Percentiles rank a stretch among this genome's conserved stretches.
Evolutionary conservation across 225 moss, liverwort and hornwort genomes (phyloP).

Genomic region (Lunularia cruciata): DNA sequence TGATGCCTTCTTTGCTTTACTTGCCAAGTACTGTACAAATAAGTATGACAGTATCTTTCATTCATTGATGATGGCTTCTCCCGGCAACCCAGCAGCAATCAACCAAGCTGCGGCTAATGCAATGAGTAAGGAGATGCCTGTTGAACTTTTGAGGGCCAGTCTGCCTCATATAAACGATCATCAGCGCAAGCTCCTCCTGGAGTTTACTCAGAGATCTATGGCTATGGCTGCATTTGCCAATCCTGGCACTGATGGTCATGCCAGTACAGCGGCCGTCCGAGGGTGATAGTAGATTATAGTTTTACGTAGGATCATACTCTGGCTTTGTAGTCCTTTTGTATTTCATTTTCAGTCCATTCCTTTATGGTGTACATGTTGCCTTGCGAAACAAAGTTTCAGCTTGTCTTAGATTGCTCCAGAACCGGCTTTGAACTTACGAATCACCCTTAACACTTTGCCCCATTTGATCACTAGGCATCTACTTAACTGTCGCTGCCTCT

Average conservation of each 20-base stretch:
- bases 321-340: constrained; percentile 1
- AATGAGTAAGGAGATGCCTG: constrained; percentile 96
- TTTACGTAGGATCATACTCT: neutral
- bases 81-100: constrained; percentile 68
- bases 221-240: constrained; percentile 58
- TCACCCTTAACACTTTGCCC: constrained; percentile 20
- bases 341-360: constrained; percentile 19
- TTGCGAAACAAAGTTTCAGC: constrained; percentile 11
- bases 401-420: constrained; percentile 20
- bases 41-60: constrained; percentile 98
- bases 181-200: constrained; percentile 84
- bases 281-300: constrained; percentile 38
- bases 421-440: constrained; percentile 17
- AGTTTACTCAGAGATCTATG: constrained; percentile 82
- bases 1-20: constrained; percentile 87
- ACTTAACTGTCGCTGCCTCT: constrained; percentile 23
- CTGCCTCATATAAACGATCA: constrained; percentile 94
- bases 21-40: constrained; percentile 97
- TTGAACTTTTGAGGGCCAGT: constrained; percentile 90
- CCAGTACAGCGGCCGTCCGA: constrained; percentile 64
- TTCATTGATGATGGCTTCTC: constrained; percentile 89
- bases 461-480: constrained; percentile 22
- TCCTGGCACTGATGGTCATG: constrained; percentile 55
- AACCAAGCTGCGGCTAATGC: constrained; percentile 73
- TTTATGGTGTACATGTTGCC: constrained; percentile 24